phyloP scores from a whole-genome alignment of 1,284 basidiomycete species.

The Stygiomarasmius scandens region DNA sequence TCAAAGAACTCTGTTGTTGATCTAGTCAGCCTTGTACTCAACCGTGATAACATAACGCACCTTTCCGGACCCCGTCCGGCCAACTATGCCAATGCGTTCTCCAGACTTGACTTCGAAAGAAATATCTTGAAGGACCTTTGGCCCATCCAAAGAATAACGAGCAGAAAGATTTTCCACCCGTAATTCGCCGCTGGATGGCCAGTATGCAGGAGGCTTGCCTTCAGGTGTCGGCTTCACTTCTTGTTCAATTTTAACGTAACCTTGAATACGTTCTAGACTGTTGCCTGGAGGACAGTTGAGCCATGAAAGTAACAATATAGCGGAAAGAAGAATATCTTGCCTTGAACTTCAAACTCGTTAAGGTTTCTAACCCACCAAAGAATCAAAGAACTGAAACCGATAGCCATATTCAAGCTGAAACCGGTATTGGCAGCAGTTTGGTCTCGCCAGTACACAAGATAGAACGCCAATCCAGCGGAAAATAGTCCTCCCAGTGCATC shows the following conservation, averaged over 20 bases:
- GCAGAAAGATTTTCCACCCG: slow-evolving; percentile 65
- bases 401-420: slow-evolving; percentile 56
- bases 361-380: slow-evolving; percentile 56
- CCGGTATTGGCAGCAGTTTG: slow-evolving; percentile 52
- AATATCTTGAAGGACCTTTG: slow-evolving; percentile 56
- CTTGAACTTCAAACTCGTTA: slow-evolving; percentile 66
- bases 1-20: slow-evolving; percentile 45
- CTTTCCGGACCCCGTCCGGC: slow-evolving; percentile 79
- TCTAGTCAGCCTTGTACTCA: too few relatives aligned
- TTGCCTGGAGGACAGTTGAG: slow-evolving; percentile 37
- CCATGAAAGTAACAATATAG: neutral
- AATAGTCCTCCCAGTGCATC: slow-evolving; percentile 56
- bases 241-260: slow-evolving; percentile 74
- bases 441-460: slow-evolving; percentile 49
- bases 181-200: slow-evolving; percentile 76
- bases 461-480: slow-evolving; percentile 53
- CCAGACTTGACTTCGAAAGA: slow-evolving; percentile 61
- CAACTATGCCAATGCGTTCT: slow-evolving; percentile 70
- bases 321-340: slow-evolving; percentile 29
- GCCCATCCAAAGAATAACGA: slow-evolving; percentile 55
- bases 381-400: slow-evolving; percentile 59
- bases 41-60: too few relatives aligned
- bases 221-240: slow-evolving; percentile 55
- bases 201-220: slow-evolving; percentile 73
- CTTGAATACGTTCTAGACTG: slow-evolving; percentile 76